Conservation (phyloP, 768 basidiomycete genomes). For the Rhizopogon rudus region DNA sequence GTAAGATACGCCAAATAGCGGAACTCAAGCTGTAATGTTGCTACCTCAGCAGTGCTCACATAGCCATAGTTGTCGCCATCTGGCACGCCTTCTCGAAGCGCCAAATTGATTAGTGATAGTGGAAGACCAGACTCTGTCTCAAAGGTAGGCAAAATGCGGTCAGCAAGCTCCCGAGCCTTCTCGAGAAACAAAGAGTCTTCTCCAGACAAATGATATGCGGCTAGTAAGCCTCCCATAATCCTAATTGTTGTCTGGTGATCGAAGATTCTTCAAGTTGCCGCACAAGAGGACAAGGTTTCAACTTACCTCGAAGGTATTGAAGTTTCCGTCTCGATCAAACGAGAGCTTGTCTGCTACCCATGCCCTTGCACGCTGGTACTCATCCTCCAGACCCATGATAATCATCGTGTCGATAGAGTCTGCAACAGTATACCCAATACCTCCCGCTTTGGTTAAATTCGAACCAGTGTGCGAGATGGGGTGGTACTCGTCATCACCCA, state of each 20-base stretch:
- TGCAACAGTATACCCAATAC: constrained; percentile 85
- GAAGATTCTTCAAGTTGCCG: constrained; percentile 2
- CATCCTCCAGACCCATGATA: constrained; percentile 76
- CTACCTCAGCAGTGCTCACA: constrained; percentile 81
- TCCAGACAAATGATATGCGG: constrained; percentile 75
- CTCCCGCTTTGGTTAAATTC: constrained; percentile 74
- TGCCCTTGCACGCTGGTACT: constrained; percentile 68
- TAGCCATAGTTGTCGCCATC: constrained; percentile 56
- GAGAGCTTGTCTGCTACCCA: constrained; percentile 71
- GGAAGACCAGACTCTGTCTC: constrained; percentile 81
- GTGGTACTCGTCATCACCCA: constrained; percentile 91
- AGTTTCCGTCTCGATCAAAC: constrained; percentile 73
- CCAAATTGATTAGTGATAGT: constrained; percentile 74
- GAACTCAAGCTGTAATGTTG: constrained; percentile 87
- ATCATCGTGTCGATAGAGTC: constrained; percentile 88
- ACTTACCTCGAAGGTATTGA: constrained; percentile 89
- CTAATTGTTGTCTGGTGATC: constrained; percentile 79
- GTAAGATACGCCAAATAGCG: constrained; percentile 81
- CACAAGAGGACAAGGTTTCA: not conserved
- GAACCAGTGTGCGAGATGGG: constrained; percentile 70
- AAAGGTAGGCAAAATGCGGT: constrained; percentile 81
- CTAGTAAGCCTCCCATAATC: constrained; percentile 83
- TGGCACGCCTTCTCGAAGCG: constrained; percentile 49
- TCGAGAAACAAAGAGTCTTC: constrained; percentile 67
- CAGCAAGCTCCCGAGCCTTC: constrained; percentile 77